Evolutionary conservation across 176 grass and related monocot genomes (phyloP).

Genomic region (Ananas comosus): DNA sequence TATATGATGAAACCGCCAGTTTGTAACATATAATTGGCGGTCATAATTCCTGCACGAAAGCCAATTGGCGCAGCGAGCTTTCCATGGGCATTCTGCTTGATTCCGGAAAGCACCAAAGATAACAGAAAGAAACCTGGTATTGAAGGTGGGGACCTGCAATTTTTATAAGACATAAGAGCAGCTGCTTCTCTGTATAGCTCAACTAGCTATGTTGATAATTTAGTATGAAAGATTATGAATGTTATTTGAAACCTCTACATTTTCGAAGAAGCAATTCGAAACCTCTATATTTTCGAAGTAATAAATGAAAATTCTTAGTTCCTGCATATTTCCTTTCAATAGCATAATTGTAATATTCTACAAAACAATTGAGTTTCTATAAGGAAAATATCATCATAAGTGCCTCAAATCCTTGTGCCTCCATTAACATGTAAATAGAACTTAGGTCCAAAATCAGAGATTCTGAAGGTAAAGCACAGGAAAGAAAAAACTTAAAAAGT

Average conservation of each 20-base stretch:
- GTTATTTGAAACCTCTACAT: neutral
- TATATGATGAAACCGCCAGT: constrained; percentile 45
- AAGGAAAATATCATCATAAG: neutral
- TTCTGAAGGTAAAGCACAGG: too few species aligned
- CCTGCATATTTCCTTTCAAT: too few species aligned
- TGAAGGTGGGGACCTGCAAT: constrained; percentile 72
- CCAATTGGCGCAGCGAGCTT: constrained; percentile 83
- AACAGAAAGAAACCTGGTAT: constrained; percentile 75
- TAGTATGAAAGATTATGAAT: neutral
- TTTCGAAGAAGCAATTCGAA: neutral
- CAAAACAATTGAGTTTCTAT: neutral
- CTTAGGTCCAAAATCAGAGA: too few species aligned
- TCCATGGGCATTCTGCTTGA: constrained; percentile 60
- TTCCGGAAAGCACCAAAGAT: constrained; percentile 72
- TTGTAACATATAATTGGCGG: constrained; percentile 62
- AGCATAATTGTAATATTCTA: too few species aligned
- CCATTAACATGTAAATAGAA: too few species aligned
- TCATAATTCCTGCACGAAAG: constrained; percentile 74
- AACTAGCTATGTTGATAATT: neutral
- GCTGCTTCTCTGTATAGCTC: constrained; percentile 6
- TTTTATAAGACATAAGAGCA: constrained; percentile 20
- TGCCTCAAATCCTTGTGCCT: neutral
- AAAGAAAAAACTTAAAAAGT: too few species aligned
- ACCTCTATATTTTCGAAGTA: neutral
- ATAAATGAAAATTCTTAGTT: too few species aligned